Percentiles rank a stretch among this genome's conserved stretches.
phyloP scores from a whole-genome alignment of 2,329 filamentous ascomycete species.

The Penicillium sp. region DNA sequence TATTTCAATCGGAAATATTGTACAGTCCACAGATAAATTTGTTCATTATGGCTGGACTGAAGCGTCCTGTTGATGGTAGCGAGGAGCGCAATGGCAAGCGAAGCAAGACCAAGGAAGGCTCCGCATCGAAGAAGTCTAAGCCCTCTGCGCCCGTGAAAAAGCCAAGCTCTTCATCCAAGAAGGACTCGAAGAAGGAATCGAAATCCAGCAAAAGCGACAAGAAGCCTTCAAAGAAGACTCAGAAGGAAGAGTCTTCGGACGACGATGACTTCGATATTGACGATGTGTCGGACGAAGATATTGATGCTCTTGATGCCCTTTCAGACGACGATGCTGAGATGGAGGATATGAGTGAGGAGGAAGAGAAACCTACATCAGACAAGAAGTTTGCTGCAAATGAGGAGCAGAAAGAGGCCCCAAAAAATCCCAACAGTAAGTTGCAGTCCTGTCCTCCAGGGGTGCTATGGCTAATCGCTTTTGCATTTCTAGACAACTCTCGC shows the following conservation, averaged over 20 bases:
- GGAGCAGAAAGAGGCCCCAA: slow-evolving; percentile 10
- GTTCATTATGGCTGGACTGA: slow-evolving; percentile 41
- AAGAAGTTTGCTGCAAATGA: slow-evolving; percentile 6
- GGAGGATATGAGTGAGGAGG: slow-evolving; percentile 47
- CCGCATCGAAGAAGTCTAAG: slow-evolving; percentile 32
- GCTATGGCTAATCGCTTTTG: slow-evolving; percentile 11
- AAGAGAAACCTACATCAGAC: slow-evolving; percentile 20
- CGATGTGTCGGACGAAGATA: slow-evolving; percentile 47
- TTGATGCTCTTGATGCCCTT: slow-evolving; percentile 21
- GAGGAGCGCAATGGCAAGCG: slow-evolving; percentile 44
- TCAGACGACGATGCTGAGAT: slow-evolving; percentile 33
- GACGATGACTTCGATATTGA: slow-evolving; percentile 57
- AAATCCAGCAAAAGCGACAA: slow-evolving; percentile 37
- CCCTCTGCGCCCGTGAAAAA: slow-evolving; percentile 29
- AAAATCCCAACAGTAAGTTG: slow-evolving; percentile 31
- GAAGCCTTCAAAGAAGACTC: slow-evolving; percentile 33
- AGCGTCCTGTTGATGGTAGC: slow-evolving; percentile 40
- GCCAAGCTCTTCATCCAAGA: slow-evolving; percentile 14
- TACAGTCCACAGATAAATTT: slow-evolving; percentile 12
- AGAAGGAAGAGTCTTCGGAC: slow-evolving; percentile 43
- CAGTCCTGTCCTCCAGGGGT: slow-evolving; percentile 18
- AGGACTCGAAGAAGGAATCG: slow-evolving; percentile 28
- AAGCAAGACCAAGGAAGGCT: slow-evolving; percentile 38
- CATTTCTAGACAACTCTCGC: slow-evolving; percentile 60
- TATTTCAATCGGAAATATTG: slow-evolving; percentile 8